These are phyloP conservation scores for Stagonosporopsis chrysanthemi DNA, from an alignment of 2,329 filamentous ascomycete genomes.

Conservation along the genomic window DNA sequence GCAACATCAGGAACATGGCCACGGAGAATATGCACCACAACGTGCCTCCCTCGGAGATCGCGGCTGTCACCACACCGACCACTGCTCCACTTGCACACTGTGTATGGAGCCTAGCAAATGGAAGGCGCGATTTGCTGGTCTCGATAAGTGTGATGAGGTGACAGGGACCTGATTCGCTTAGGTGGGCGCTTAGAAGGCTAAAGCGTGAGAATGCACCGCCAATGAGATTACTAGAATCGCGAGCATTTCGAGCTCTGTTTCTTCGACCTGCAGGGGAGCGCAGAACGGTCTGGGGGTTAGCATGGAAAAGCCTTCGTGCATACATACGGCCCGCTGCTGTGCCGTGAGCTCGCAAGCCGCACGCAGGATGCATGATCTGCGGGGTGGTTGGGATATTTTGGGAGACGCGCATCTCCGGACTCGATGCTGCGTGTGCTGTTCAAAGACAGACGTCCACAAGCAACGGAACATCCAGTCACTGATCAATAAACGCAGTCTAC, in stretches of 20 bases:
- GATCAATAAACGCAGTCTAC: not conserved
- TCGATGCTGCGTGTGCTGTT: not conserved
- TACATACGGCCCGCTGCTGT: conserved; percentile 16
- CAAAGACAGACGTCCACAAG: not conserved
- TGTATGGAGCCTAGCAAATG: not conserved
- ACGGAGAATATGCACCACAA: conserved; percentile 12
- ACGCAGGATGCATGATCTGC: conserved; percentile 14
- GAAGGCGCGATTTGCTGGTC: not conserved
- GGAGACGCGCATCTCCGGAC: conserved; percentile 11
- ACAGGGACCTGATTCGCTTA: conserved; percentile 12
- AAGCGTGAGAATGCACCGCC: conserved; percentile 1
- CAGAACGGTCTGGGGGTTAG: not conserved
- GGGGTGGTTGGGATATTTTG: conserved; percentile 19
- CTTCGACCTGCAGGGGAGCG: conserved; percentile 9
- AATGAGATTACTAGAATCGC: not conserved
- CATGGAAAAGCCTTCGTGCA: conserved; percentile 10
- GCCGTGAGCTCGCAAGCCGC: conserved; percentile 10
- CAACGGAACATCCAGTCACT: not conserved
- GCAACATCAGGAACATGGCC: not conserved
- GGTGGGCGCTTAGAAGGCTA: conserved; percentile 10
- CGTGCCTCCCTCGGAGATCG: not conserved
- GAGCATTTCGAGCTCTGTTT: conserved; percentile 1
- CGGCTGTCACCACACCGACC: conserved; percentile 16
- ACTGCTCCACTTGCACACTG: not conserved
- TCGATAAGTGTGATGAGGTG: not conserved